Percentiles rank a stretch among this genome's conserved stretches.
These are phyloP conservation scores for Halenospora varia DNA, from an alignment of 495 filamentous ascomycete species.

Conservation along the genomic window DNA sequence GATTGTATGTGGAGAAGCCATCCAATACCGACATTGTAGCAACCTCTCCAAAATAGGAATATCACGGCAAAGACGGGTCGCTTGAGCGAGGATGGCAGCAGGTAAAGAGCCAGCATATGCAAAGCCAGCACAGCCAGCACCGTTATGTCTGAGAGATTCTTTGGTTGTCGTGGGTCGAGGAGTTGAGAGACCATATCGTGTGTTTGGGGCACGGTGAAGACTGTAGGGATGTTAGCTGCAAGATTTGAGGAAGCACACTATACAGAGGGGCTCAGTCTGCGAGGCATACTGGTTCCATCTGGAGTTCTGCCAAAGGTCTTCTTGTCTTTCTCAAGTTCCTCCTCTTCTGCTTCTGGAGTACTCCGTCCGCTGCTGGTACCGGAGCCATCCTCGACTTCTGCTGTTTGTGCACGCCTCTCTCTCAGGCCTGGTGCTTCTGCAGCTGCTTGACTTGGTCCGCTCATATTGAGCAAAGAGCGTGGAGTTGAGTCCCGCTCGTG, in stretches of 20 bases:
- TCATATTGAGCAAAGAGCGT: constrained; percentile 9
- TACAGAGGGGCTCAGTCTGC: neutral
- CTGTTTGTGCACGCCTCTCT: constrained; percentile 38
- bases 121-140: constrained; percentile 77
- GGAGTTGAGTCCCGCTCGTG: constrained; percentile 16
- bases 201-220: constrained; percentile 92
- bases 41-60: constrained; percentile 88
- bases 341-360: constrained; percentile 9
- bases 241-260: neutral
- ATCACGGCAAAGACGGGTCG: constrained; percentile 71
- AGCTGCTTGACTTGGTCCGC: neutral
- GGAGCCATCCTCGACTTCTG: constrained; percentile 34
- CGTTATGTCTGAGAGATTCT: constrained; percentile 81
- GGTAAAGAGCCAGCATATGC: constrained; percentile 68
- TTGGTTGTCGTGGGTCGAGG: constrained; percentile 89
- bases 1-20: constrained; percentile 87
- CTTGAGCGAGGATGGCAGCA: constrained; percentile 61
- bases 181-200: constrained; percentile 99
- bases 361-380: constrained; percentile 28
- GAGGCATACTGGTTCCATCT: constrained; percentile 78
- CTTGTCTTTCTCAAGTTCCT: constrained; percentile 43
- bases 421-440: constrained; percentile 32
- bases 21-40: constrained; percentile 93
- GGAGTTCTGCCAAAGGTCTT: constrained; percentile 91
- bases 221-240: constrained; percentile 39